phyloP scores from a whole-genome alignment of 768 basidiomycete genomes.

The Agaricus sinodeliciosus region DNA sequence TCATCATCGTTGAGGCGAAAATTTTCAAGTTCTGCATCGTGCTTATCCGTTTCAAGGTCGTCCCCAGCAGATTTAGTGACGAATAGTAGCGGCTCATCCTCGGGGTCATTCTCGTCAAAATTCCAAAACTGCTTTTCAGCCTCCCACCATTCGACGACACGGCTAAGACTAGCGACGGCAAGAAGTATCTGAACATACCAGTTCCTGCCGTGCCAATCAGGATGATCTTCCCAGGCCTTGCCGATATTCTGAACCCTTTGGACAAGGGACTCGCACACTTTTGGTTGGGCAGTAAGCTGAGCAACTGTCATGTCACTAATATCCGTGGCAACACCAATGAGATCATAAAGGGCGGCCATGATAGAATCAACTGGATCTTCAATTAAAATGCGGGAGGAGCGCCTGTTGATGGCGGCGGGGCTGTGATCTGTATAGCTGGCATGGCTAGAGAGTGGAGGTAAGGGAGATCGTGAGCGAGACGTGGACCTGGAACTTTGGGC shows the following conservation, averaged over 20 bases:
- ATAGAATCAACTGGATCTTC: conserved; percentile 87
- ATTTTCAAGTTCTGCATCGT: conserved; percentile 35
- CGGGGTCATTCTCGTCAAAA: conserved; percentile 88
- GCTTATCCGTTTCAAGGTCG: conserved; percentile 27
- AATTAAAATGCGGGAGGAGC: conserved; percentile 75
- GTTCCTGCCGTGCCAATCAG: conserved; percentile 94
- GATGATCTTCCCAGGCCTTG: conserved; percentile 94
- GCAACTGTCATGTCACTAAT: conserved; percentile 85
- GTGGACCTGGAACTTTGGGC: conserved; percentile 88
- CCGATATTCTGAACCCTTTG: conserved; percentile 89
- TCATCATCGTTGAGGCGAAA: conserved; percentile 49
- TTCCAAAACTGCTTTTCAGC: conserved; percentile 99
- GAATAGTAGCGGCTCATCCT: conserved; percentile 88
- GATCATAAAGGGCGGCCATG: conserved; percentile 83
- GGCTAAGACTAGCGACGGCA: conserved; percentile 90
- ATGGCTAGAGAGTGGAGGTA: conserved; percentile 65
- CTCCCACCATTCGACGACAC: conserved; percentile 99
- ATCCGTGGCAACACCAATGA: conserved; percentile 91
- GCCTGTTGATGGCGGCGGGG: conserved; percentile 50
- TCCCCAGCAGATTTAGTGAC: conserved; percentile 88
- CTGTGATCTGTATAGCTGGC: conserved; percentile 58
- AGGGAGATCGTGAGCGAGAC: conserved; percentile 89
- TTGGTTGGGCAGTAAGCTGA: conserved; percentile 80
- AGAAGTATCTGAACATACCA: conserved; percentile 98
- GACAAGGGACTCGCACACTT: conserved; percentile 80